A percentile compares a stretch with the other conserved stretches of the same genome.
phyloP scores from a whole-genome alignment of 257 asterid genomes.

The Solanum chaucha region DNA sequence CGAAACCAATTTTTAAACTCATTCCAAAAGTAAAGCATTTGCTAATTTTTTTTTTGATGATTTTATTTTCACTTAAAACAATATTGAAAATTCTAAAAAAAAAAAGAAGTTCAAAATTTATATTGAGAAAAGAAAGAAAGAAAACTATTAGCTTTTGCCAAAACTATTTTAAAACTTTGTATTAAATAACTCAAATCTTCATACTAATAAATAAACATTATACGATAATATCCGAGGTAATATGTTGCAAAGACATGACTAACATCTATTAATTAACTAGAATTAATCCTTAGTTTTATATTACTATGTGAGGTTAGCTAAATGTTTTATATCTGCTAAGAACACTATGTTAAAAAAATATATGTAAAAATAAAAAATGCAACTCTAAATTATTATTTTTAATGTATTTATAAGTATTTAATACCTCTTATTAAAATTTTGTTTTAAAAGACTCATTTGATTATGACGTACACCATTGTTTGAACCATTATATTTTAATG shows the following conservation, averaged over 20 bases:
- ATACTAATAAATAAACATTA: no score
- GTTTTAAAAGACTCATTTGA: not conserved
- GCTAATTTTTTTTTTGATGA: not conserved
- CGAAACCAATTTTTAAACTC: no score
- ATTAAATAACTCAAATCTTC: not conserved
- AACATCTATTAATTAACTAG: not conserved
- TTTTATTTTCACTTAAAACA: not conserved
- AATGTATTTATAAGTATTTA: no score
- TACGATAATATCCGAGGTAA: not conserved
- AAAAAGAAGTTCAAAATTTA: not conserved
- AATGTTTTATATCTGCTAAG: no score
- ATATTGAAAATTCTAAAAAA: not conserved
- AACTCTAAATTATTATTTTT: not conserved
- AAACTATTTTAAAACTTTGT: not conserved
- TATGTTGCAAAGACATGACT: not conserved
- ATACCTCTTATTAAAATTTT: no score
- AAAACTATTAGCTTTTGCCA: not conserved
- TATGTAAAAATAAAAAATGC: no score
- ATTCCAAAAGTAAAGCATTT: not conserved
- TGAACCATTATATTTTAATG: not conserved
- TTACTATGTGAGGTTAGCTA: not conserved
- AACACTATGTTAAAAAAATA: no score
- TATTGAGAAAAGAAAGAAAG: no score
- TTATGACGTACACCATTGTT: not conserved
- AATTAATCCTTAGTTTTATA: no score